A percentile compares a stretch with the other conserved stretches of the same genome.
phyloP scores from a whole-genome alignment of 2,329 filamentous ascomycete genomes.

The Aspergillus floridensis region DNA sequence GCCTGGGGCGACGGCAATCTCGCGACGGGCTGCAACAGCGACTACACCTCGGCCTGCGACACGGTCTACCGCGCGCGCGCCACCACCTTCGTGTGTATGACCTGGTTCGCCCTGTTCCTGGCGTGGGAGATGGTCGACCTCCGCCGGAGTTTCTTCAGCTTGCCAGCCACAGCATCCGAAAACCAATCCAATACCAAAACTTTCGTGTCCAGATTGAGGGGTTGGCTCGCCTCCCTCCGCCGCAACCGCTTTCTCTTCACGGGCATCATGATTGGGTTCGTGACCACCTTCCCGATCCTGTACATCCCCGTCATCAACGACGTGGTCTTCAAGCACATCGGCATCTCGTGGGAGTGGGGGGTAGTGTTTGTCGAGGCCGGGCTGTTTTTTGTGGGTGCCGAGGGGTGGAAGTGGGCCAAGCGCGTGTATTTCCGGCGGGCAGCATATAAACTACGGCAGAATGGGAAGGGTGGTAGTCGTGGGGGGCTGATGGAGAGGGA shows the following conservation, averaged over 20 bases:
- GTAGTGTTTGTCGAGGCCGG: slow-evolving; percentile 61
- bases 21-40: slow-evolving; percentile 60
- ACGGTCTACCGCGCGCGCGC: slow-evolving; percentile 69
- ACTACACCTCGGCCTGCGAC: slow-evolving; percentile 55
- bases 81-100: slow-evolving; percentile 71
- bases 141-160: slow-evolving; percentile 66
- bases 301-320: slow-evolving; percentile 69
- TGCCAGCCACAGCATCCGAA: slow-evolving; percentile 39
- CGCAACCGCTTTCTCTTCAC: slow-evolving; percentile 71
- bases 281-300: slow-evolving; percentile 58
- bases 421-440: slow-evolving; percentile 51
- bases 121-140: slow-evolving; percentile 77
- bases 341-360: slow-evolving; percentile 68
- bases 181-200: slow-evolving; percentile 46
- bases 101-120: slow-evolving; percentile 73
- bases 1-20: slow-evolving; percentile 60
- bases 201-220: slow-evolving; percentile 37
- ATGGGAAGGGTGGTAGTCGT: too few species aligned
- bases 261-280: slow-evolving; percentile 57
- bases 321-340: slow-evolving; percentile 63
- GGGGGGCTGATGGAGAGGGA: slow-evolving; percentile 1
- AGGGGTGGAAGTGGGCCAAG: slow-evolving; percentile 68
- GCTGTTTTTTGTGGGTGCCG: slow-evolving; percentile 63
- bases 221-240: slow-evolving; percentile 68
- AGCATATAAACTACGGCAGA: neutral